Evolutionary conservation across 805 yeast genomes (phyloP), one percentile per base, ranked within the genome.

Genomic region (Nakazawaea wyomingensis): DNA sequence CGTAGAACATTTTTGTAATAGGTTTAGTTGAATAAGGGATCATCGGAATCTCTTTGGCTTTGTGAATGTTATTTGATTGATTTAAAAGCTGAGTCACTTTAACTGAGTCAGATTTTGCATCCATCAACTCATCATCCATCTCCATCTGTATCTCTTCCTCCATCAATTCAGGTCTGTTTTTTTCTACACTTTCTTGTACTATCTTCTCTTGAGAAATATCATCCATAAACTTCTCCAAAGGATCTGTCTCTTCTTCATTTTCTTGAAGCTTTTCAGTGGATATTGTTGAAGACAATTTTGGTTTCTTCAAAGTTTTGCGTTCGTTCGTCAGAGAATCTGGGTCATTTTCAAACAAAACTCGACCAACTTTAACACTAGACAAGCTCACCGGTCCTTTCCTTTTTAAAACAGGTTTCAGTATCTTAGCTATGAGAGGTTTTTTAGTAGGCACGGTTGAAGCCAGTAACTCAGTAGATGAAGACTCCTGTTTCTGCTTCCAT

Each of bases 1-100:
- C 59, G 55, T 85, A 87, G 52, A 89, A 83, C 8, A 61, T 50
- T 56, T 80, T 85, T 14, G 74, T 57, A 51, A 88, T 80, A 0
- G 79, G 73, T 24, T 65, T 72, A 37, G 57, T 54, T 32, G 69
- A 54, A 49, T 75, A 74, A 46, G 74, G 73, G 35, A 79, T 66
- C 7, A 60, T 51, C 14, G 77, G 66, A 31, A 82, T 62, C 27
- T 69, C 71, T 51, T 82, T 75, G 18, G 40, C 32, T 41, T 73
- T 74, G 51, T 72, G 66, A 51, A 67, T 69, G 39, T 66, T 73
- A 28, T 69, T 60, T 18, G 69, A 62, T 24, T 65, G 62, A 36
- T 70, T 53, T 39, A 69, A 64, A 1, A 68, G 56, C 17, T 66
- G 54, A 4, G 62, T 55, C 9, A 69, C n/a, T 6, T 33, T 32